phyloP scores from a whole-genome alignment of 495 filamentous ascomycete genomes.

The Xylaria grammica region DNA sequence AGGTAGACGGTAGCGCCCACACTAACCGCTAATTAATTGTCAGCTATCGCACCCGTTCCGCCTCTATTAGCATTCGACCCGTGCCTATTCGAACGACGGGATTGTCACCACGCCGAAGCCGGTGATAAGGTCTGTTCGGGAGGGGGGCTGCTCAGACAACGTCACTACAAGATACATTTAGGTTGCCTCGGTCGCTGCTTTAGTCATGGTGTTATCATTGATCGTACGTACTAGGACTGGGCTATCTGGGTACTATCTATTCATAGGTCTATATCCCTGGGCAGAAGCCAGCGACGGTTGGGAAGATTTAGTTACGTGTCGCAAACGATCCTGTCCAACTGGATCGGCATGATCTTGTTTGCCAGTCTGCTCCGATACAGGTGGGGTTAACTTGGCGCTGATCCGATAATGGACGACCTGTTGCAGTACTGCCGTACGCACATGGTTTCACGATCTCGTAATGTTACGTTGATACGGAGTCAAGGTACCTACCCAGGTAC shows the following conservation, averaged over 20 bases:
- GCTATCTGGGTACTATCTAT: neutral
- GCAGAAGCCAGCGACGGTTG: too few species aligned
- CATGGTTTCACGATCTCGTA: slow-evolving; percentile 10
- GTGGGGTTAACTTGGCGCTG: slow-evolving; percentile 6
- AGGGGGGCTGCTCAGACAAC: neutral
- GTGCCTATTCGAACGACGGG: neutral
- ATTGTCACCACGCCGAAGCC: slow-evolving; percentile 14
- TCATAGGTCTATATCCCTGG: neutral
- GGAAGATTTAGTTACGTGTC: slow-evolving; percentile 14
- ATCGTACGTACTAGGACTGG: neutral
- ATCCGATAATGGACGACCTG: slow-evolving; percentile 14
- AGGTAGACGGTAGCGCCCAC: neutral
- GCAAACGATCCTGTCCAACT: slow-evolving; percentile 1
- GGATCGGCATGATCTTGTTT: slow-evolving; percentile 4
- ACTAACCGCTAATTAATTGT: neutral
- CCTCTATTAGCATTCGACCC: neutral
- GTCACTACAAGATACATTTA: neutral
- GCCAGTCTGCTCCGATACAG: neutral
- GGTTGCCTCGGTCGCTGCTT: slow-evolving; percentile 10
- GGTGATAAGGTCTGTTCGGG: slow-evolving; percentile 18
- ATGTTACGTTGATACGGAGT: neutral
- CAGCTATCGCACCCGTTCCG: slow-evolving; percentile 1
- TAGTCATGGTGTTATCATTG: slow-evolving; percentile 11
- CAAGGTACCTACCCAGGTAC: neutral
- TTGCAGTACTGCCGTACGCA: neutral